Percentiles rank a stretch among this genome's conserved stretches.
These are phyloP conservation scores for Exophiala oligosperma DNA, from an alignment of 2,329 filamentous ascomycete species.

Conservation along the genomic window DNA sequence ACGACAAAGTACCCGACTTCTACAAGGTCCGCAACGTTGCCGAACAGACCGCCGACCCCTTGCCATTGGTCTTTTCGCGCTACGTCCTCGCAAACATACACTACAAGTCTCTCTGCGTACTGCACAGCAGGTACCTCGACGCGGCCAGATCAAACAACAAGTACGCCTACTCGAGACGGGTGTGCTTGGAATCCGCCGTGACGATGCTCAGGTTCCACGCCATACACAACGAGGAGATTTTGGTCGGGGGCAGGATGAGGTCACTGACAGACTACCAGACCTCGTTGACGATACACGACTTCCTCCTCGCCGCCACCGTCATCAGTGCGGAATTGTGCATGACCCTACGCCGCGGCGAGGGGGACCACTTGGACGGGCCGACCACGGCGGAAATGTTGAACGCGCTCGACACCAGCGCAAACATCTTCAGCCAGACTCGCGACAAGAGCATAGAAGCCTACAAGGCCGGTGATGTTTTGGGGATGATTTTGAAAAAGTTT, in stretches of 20 bases:
- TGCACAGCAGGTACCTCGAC: slow-evolving; percentile 82
- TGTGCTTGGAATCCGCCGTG: slow-evolving; percentile 82
- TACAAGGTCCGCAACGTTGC: slow-evolving; percentile 64
- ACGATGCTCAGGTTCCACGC: slow-evolving; percentile 75
- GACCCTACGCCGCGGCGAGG: slow-evolving; percentile 9
- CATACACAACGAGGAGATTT: slow-evolving; percentile 71
- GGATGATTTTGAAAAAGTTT: slow-evolving; percentile 81
- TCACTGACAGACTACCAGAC: slow-evolving; percentile 78
- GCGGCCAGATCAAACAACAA: slow-evolving; percentile 73
- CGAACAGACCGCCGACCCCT: slow-evolving; percentile 59
- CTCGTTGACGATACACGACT: slow-evolving; percentile 80
- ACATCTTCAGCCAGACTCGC: slow-evolving; percentile 76
- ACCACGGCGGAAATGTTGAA: slow-evolving; percentile 64
- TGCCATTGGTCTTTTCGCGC: slow-evolving; percentile 69
- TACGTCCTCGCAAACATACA: slow-evolving; percentile 82
- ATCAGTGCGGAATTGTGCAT: slow-evolving; percentile 69
- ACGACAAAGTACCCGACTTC: slow-evolving; percentile 72
- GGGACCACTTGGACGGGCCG: slow-evolving; percentile 1
- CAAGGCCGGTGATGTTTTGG: slow-evolving; percentile 76
- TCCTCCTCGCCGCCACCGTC: slow-evolving; percentile 81
- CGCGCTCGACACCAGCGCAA: slow-evolving; percentile 67
- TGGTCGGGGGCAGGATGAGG: slow-evolving; percentile 68
- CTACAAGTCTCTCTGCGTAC: slow-evolving; percentile 80
- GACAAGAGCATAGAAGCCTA: slow-evolving; percentile 83
- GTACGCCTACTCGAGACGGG: slow-evolving; percentile 78